Evolutionary conservation across 2,329 filamentous ascomycete genomes (phyloP).

Genomic region (Colletotrichum orchidophilum): DNA sequence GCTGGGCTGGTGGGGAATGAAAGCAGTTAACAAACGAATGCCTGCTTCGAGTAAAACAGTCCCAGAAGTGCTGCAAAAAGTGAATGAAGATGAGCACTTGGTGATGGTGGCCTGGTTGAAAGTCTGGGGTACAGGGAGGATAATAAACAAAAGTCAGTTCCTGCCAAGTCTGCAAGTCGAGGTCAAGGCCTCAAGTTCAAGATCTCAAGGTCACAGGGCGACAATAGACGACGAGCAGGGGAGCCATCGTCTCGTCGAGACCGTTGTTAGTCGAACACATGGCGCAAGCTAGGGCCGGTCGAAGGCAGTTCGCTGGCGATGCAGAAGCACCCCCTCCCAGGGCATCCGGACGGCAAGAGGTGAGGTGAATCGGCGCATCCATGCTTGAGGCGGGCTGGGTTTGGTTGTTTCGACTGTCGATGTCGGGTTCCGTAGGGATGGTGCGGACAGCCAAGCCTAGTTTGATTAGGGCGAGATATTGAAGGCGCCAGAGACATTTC

Average conservation of each 20-base stretch:
- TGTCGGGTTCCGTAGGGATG: conserved; percentile 25
- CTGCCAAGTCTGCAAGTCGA: conserved; percentile 2
- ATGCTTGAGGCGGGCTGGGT: conserved; percentile 13
- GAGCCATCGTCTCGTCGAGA: conserved; percentile 5
- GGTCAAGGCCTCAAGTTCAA: background rate
- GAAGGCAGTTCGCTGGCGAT: background rate
- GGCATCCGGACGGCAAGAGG: background rate
- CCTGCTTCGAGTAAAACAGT: conserved; percentile 9
- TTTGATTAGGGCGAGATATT: conserved; percentile 34
- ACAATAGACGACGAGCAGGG: background rate
- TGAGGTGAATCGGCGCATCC: background rate
- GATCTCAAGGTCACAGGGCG: background rate
- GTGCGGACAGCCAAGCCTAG: background rate
- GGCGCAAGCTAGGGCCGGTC: conserved; percentile 16
- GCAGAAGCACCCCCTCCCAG: background rate
- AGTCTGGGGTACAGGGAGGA: background rate
- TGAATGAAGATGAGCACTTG: background rate
- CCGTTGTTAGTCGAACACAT: conserved; percentile 8
- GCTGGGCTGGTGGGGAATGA: background rate
- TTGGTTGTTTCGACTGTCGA: background rate
- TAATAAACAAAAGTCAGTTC: conserved; percentile 29
- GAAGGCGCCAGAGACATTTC: conserved; percentile 30
- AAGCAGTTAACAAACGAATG: conserved; percentile 13
- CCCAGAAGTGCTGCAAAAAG: conserved; percentile 2
- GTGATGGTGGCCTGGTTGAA: background rate